Conservation (phyloP, 202 grass and related monocot species). For the Setaria viridis region DNA sequence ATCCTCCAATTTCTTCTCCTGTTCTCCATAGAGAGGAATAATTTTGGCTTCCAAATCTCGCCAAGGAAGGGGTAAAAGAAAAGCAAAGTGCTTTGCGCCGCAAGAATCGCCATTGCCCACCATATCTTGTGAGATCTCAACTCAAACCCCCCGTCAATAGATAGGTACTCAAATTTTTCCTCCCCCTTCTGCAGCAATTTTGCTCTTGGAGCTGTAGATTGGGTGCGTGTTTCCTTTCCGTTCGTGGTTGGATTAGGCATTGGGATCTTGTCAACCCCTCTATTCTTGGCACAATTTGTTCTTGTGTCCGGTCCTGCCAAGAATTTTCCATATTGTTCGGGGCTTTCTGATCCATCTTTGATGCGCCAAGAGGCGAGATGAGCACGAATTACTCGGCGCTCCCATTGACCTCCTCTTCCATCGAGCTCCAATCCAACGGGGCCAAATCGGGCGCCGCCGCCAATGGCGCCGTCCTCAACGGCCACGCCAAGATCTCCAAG, state of each 20-base stretch:
- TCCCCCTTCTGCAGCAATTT: slow-evolving; percentile 2
- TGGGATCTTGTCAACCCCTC: background rate
- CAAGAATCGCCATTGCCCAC: background rate
- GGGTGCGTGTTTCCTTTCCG: background rate
- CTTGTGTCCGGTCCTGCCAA: background rate
- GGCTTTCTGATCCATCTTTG: slow-evolving; percentile 48
- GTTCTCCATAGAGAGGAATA: background rate
- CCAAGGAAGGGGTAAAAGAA: background rate
- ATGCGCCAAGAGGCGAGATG: slow-evolving; percentile 55
- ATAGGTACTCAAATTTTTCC: background rate
- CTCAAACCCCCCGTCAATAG: background rate
- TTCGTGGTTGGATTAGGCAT: background rate
- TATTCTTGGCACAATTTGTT: background rate
- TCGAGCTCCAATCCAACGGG: slow-evolving; percentile 77
- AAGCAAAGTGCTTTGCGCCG: background rate
- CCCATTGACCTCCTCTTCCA: slow-evolving; percentile 57
- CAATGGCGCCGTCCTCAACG: slow-evolving; percentile 40
- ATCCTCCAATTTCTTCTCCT: background rate
- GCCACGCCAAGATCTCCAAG: slow-evolving; percentile 48
- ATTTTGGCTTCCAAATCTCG: slow-evolving; percentile 25
- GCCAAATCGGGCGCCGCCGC: slow-evolving; percentile 30
- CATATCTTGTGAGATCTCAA: slow-evolving; percentile 8
- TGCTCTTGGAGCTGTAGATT: slow-evolving; percentile 29
- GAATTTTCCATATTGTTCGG: background rate
- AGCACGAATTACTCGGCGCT: slow-evolving; percentile 72